phyloP scores from a whole-genome alignment of 768 basidiomycete species.

The Sporobolomyces roseus region DNA sequence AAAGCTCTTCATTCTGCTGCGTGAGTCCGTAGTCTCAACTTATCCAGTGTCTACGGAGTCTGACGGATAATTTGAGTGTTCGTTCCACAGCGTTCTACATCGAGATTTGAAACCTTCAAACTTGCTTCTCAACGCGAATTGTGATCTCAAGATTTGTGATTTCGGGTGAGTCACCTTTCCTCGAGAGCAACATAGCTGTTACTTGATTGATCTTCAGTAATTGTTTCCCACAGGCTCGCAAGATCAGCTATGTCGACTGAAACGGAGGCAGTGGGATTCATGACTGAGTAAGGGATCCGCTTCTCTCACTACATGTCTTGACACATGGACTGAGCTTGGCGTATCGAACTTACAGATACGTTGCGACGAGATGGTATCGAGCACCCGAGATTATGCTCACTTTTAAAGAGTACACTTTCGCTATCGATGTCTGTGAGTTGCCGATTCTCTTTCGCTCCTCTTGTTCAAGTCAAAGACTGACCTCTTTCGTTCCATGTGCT shows the following conservation, averaged over 20 bases:
- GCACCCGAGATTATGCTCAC: slow-evolving; percentile 99
- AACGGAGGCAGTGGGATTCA: slow-evolving; percentile 63
- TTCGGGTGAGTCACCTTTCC: slow-evolving; percentile 75
- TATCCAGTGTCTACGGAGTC: neutral
- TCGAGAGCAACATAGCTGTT: no score
- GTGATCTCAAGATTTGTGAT: slow-evolving; percentile 57
- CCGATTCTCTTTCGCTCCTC: no score
- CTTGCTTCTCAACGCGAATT: slow-evolving; percentile 79
- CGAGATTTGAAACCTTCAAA: slow-evolving; percentile 71
- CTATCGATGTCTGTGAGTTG: slow-evolving; percentile 49
- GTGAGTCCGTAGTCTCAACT: slow-evolving; percentile 14
- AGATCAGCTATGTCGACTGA: slow-evolving; percentile 40
- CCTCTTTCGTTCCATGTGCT: slow-evolving; percentile 2
- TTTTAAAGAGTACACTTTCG: slow-evolving; percentile 97
- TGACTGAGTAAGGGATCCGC: slow-evolving; percentile 57
- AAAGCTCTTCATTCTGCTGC: slow-evolving; percentile 95
- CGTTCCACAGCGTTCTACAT: slow-evolving; percentile 55
- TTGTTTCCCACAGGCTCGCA: slow-evolving; percentile 19
- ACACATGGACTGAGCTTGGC: neutral
- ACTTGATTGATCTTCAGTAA: slow-evolving; percentile 58
- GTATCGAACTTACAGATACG: slow-evolving; percentile 60
- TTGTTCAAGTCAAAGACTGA: neutral
- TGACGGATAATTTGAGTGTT: no score
- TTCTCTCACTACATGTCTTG: neutral
- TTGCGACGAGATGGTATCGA: slow-evolving; percentile 97